Evolutionary conservation across 495 filamentous ascomycete species (phyloP).

Genomic region (Aspergillus nidulans): DNA sequence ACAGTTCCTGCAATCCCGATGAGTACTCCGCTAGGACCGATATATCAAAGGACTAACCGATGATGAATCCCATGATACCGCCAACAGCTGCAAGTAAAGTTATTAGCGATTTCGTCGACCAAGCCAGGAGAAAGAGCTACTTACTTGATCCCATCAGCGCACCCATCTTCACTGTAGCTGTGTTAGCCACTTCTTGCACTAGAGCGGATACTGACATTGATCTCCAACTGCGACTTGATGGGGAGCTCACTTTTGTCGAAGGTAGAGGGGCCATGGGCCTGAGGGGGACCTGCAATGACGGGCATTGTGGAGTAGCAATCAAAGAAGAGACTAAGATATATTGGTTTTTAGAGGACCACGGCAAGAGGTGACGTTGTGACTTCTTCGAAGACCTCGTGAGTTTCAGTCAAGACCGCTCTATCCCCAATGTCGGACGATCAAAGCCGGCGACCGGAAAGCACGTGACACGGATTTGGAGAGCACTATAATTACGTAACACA

Average conservation of each 20-base stretch:
- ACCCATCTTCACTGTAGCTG: conserved; percentile 82
- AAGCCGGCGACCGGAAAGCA: conserved; percentile 13
- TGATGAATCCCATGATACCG: conserved; percentile 94
- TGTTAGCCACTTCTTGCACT: background rate
- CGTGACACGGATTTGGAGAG: conserved; percentile 16
- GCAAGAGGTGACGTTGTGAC: background rate
- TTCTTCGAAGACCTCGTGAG: background rate
- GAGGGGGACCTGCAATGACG: conserved; percentile 56
- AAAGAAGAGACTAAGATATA: background rate
- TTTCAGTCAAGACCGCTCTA: conserved; percentile 10
- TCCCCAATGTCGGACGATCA: conserved; percentile 9
- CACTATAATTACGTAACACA: conserved; percentile 8
- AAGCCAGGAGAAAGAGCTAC: conserved; percentile 26
- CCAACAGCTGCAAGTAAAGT: conserved; percentile 67
- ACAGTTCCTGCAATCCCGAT: conserved; percentile 63
- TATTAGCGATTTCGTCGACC: conserved; percentile 11
- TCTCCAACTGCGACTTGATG: background rate
- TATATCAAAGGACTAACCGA: conserved; percentile 55
- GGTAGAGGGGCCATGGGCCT: conserved; percentile 66
- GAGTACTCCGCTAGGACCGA: conserved; percentile 1
- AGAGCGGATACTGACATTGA: background rate
- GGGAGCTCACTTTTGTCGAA: conserved; percentile 81
- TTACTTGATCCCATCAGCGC: conserved; percentile 95
- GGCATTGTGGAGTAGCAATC: conserved; percentile 52
- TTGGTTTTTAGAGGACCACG: background rate